Conservation (phyloP, 2,329 filamentous ascomycete species). For the Kalaharituber pfeilii region DNA sequence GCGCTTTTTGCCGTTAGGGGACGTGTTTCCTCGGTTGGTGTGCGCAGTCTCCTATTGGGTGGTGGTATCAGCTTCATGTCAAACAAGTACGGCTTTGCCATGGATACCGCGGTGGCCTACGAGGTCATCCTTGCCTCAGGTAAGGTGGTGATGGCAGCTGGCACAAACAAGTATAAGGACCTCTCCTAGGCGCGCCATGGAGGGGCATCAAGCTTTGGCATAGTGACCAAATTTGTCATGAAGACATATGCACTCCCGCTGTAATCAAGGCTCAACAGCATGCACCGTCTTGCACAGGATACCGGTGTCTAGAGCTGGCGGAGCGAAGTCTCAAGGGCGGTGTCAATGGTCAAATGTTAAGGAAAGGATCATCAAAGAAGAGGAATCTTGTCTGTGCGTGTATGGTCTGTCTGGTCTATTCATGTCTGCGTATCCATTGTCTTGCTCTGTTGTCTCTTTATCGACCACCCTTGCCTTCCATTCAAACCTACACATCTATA, state of each 20-base stretch:
- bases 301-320: too few relatives aligned
- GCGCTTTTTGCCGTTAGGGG: slow-evolving; percentile 28
- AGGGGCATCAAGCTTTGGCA: slow-evolving; percentile 27
- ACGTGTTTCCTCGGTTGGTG: slow-evolving; percentile 23
- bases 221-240: slow-evolving; percentile 24
- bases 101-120: slow-evolving; percentile 27
- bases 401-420: too few relatives aligned
- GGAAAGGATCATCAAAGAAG: too few relatives aligned
- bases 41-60: slow-evolving; percentile 23
- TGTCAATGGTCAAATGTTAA: too few relatives aligned
- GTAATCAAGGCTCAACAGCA: too few relatives aligned
- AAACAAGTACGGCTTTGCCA: slow-evolving; percentile 23
- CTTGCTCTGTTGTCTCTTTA: too few relatives aligned
- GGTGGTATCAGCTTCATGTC: slow-evolving; percentile 27
- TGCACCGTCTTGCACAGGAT: too few relatives aligned
- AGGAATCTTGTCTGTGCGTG: too few relatives aligned
- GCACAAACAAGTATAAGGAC: slow-evolving; percentile 29
- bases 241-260: slow-evolving; percentile 24
- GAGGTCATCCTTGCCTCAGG: slow-evolving; percentile 33
- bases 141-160: slow-evolving; percentile 29
- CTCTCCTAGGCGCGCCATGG: slow-evolving; percentile 28
- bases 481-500: too few relatives aligned
- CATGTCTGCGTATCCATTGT: too few relatives aligned
- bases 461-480: too few relatives aligned
- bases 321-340: too few relatives aligned